phyloP scores from a whole-genome alignment of 352 stramenopile species.

The Globisporangium viniferum region DNA sequence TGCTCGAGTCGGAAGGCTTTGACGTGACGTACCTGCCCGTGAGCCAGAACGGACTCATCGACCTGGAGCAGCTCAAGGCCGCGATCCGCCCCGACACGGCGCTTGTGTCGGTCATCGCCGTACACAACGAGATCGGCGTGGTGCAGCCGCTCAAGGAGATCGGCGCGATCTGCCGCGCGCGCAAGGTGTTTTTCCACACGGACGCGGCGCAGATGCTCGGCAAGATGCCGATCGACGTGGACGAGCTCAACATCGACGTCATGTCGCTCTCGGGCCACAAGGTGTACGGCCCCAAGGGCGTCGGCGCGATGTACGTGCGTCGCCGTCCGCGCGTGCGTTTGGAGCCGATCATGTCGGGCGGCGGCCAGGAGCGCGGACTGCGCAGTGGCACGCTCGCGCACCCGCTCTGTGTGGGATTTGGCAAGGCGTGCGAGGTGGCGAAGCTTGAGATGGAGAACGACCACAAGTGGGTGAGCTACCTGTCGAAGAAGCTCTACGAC shows the following conservation, averaged over 20 bases:
- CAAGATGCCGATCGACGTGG: slow-evolving; percentile 97
- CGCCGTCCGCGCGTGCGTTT: slow-evolving; percentile 95
- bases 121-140: slow-evolving; percentile 99
- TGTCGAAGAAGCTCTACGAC: slow-evolving; percentile 94
- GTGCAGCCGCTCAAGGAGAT: slow-evolving; percentile 98
- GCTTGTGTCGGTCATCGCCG: slow-evolving; percentile 97
- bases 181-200: slow-evolving; percentile 98
- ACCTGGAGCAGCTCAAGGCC: slow-evolving; percentile 92
- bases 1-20: slow-evolving; percentile 96
- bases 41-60: slow-evolving; percentile 91
- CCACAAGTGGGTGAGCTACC: slow-evolving; percentile 90
- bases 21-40: slow-evolving; percentile 98
- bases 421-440: slow-evolving; percentile 92
- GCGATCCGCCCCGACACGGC: slow-evolving; percentile 95
- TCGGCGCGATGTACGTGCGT: slow-evolving; percentile 98
- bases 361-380: slow-evolving; percentile 97
- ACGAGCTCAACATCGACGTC: slow-evolving; percentile 98
- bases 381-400: slow-evolving; percentile 88
- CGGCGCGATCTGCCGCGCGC: slow-evolving; percentile 88
- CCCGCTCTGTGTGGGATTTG: slow-evolving; percentile 84
- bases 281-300: slow-evolving; percentile 98
- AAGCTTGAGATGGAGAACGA: slow-evolving; percentile 96
- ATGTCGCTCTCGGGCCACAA: slow-evolving; percentile 99
- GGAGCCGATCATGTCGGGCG: slow-evolving; percentile 97
- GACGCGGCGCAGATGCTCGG: slow-evolving; percentile 99